A percentile compares a stretch with the other conserved stretches of the same genome.
Evolutionary conservation across 306 rosid genomes (phyloP).

Genomic region (Quercus parvula): DNA sequence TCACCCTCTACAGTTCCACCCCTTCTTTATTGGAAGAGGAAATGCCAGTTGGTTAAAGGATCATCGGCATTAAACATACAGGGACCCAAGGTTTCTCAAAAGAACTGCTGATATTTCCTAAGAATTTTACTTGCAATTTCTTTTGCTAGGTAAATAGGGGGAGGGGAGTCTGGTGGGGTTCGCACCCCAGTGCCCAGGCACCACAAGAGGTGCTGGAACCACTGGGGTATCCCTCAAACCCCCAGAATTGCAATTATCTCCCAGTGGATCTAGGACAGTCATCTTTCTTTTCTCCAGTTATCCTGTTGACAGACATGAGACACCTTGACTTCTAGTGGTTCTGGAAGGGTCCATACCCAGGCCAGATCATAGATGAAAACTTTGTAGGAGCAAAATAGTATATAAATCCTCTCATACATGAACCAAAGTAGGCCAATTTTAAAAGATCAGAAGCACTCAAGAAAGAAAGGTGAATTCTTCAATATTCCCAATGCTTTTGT

Average conservation of each 20-base stretch:
- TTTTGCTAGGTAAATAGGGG: no score
- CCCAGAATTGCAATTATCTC: no score
- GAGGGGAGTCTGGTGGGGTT: no score
- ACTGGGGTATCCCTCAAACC: no score
- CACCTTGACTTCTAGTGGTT: neutral
- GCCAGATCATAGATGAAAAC: neutral
- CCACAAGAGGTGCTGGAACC: no score
- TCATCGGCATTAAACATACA: neutral
- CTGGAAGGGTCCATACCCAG: neutral
- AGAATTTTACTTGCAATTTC: no score
- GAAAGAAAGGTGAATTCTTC: neutral
- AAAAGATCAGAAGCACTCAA: neutral
- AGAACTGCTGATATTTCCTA: no score
- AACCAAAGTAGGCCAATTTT: neutral
- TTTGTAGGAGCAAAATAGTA: neutral
- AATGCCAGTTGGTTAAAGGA: neutral
- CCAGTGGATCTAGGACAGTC: no score
- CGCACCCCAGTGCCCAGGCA: no score
- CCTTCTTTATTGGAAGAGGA: neutral
- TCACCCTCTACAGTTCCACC: neutral
- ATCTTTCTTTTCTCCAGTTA: neutral
- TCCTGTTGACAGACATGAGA: neutral
- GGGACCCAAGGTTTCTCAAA: neutral
- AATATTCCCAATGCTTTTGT: neutral
- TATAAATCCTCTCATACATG: neutral